Base-by-base conservation (phyloP, 2,329 filamentous ascomycete species). In the Torrubiella hemipterigena region DNA sequence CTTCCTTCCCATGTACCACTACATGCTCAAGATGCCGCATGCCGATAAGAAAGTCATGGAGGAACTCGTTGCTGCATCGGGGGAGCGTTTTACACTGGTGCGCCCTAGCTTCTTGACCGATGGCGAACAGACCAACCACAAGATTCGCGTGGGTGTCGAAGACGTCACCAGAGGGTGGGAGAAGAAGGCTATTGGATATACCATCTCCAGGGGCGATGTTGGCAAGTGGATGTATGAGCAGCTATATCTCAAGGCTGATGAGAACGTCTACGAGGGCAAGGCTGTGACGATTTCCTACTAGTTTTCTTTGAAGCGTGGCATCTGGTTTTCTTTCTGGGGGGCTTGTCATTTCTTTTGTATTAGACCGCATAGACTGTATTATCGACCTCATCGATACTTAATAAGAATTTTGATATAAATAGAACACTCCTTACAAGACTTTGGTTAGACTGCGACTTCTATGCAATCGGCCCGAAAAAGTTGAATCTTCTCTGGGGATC, bases 41-140 rank as follows among this genome's bases (percentile, higher is more conserved):
- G 44, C 32, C 8, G 67, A 71, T 39, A 72, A 71, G 50, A 47
- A 43, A 29, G 49, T 43, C 16, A 65, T 67, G 61, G 66, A 71
- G 47, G 29, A 41, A 17, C 24, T 12, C 5, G 27, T 61, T 6
- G 29, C 23, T 1, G 43, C 21, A 3, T 46, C 45, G 27, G 46
- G 38, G 5, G 56, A 59, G 36, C 36, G 40, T n/a, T 61, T 49
- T 32, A 51, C 51, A n/a, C 30, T 61, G 12, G 47, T 62, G 5
- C 45, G 61, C 1, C 53, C 53, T 3, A 60, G 56, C 29, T 27
- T 63, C 18, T 37, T 65, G 26, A 38, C 42, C 4, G 43, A 56
- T 17, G 45, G 54, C 7, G 42, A 43, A 32, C 41, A 42, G 2
- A 38, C 36, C 32, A 35, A 47, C 14, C 39, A 46, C 2, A 27